These are phyloP conservation scores for Penicillium carneum DNA, from an alignment of 2,329 filamentous ascomycete genomes.

Conservation along the genomic window DNA sequence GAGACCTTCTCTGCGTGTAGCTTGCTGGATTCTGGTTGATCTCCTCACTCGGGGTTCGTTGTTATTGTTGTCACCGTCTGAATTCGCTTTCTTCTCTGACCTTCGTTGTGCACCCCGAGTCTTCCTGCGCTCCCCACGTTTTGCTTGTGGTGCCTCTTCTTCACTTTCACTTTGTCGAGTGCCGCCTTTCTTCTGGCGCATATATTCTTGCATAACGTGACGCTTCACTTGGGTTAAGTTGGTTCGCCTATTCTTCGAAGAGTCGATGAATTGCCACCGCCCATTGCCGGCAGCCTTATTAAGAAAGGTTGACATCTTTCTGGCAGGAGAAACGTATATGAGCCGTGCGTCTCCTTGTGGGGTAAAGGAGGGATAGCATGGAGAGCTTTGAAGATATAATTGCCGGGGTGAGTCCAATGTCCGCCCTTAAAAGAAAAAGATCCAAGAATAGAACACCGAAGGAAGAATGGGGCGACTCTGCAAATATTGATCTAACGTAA, in stretches of 20 bases:
- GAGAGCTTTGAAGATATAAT: background rate
- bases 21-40: background rate
- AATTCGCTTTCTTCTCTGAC: slow-evolving; percentile 8
- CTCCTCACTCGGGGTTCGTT: background rate
- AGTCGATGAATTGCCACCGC: slow-evolving; percentile 53
- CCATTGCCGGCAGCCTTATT: slow-evolving; percentile 10
- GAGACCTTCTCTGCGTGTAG: slow-evolving; percentile 2
- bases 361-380: background rate
- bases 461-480: background rate
- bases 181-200: slow-evolving; percentile 46
- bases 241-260: slow-evolving; percentile 45
- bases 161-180: slow-evolving; percentile 30
- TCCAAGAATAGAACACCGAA: background rate
- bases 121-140: slow-evolving; percentile 28
- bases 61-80: background rate
- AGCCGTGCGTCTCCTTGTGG: background rate
- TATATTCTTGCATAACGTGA: slow-evolving; percentile 55
- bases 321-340: background rate
- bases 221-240: slow-evolving; percentile 53
- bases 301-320: slow-evolving; percentile 29
- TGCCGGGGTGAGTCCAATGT: background rate
- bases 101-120: slow-evolving; percentile 15
- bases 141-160: slow-evolving; percentile 22
- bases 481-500: background rate
- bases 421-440: slow-evolving; percentile 1